These are phyloP conservation scores for Eucalyptus guilfoylei DNA, from an alignment of 345 rosid genomes.

Conservation along the genomic window DNA sequence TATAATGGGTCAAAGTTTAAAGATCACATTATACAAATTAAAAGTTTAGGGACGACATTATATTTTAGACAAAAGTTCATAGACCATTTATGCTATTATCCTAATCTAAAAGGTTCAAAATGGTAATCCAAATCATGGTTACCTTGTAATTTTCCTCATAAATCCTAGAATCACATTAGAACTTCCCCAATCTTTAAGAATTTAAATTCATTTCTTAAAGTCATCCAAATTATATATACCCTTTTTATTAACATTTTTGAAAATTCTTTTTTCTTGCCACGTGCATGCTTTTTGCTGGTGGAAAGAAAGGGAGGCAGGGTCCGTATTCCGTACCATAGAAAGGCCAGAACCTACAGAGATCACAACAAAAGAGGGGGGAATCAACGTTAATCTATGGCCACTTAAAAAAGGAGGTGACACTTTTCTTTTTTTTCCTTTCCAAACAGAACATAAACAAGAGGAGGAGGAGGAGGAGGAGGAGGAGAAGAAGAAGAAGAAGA, in stretches of 20 bases:
- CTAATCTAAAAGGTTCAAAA: neutral
- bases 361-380: neutral
- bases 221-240: neutral
- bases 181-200: neutral
- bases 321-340: neutral
- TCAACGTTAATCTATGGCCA: neutral
- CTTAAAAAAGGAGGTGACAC: neutral
- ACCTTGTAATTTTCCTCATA: neutral
- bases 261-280: neutral
- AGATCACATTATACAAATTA: rapidly evolving
- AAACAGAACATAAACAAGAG: neutral
- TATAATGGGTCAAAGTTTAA: rapidly evolving
- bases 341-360: neutral
- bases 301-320: neutral
- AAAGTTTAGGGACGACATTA: rapidly evolving
- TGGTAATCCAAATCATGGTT: neutral
- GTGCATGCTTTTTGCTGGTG: neutral
- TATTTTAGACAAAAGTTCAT: neutral
- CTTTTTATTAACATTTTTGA: neutral
- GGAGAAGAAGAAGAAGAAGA: too few relatives aligned
- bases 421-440: neutral
- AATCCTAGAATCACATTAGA: neutral
- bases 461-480: neutral
- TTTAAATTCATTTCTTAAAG: neutral
- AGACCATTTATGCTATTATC: rapidly evolving